Conservation (phyloP, 2,329 filamentous ascomycete genomes). For the Chalaropsis thielavioides region DNA sequence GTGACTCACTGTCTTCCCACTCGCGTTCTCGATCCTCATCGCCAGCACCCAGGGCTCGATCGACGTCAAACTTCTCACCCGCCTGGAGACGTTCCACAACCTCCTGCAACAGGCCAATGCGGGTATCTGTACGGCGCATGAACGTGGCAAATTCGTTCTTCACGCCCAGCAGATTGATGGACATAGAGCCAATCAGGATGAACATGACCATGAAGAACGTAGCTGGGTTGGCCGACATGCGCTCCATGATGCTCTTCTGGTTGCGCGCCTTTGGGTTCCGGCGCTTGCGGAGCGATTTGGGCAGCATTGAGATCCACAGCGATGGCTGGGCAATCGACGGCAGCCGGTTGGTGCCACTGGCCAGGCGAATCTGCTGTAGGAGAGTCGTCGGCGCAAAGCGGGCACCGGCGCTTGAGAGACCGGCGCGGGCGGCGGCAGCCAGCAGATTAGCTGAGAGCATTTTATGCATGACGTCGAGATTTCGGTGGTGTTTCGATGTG, state of each 20-base stretch:
- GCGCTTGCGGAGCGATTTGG: conserved; percentile 42
- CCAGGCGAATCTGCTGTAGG: neutral
- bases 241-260: conserved; percentile 21
- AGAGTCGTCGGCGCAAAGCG: neutral
- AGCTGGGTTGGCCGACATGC: conserved; percentile 46
- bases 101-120: conserved; percentile 62
- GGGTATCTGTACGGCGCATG: conserved; percentile 60
- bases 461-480: neutral
- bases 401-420: neutral
- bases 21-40: conserved; percentile 60
- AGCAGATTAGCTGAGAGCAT: neutral
- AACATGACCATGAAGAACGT: conserved; percentile 74
- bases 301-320: conserved; percentile 57
- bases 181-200: conserved; percentile 82
- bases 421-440: neutral
- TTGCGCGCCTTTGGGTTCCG: neutral
- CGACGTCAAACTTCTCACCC: conserved; percentile 73
- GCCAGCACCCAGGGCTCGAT: conserved; percentile 65
- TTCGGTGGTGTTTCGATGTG: neutral
- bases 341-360: conserved; percentile 26
- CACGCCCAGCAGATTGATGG: conserved; percentile 78
- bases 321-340: conserved; percentile 41
- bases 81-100: conserved; percentile 54
- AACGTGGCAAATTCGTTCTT: conserved; percentile 61
- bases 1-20: conserved; percentile 65